These are phyloP conservation scores for Talaromyces stipitatus DNA, from an alignment of 495 filamentous ascomycete species.

Conservation along the genomic window DNA sequence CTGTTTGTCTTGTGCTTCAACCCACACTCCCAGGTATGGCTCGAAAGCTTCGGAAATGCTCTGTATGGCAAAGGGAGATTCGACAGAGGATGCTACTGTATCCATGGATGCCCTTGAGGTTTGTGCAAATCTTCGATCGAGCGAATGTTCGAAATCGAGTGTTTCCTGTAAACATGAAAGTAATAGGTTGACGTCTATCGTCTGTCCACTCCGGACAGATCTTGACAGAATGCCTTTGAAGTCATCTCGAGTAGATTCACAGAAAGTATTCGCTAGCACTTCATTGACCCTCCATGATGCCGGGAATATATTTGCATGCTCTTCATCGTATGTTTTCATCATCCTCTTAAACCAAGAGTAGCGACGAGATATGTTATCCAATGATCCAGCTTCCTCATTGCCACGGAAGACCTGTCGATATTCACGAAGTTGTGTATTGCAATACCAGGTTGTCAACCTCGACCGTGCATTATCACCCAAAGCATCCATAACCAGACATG, in stretches of 20 bases:
- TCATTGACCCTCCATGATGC: conserved; percentile 84
- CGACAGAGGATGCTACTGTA: conserved; percentile 75
- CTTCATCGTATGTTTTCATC: conserved; percentile 92
- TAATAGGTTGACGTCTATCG: conserved; percentile 84
- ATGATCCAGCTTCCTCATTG: conserved; percentile 91
- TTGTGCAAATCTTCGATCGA: conserved; percentile 76
- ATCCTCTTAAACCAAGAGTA: conserved; percentile 97
- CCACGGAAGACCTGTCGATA: conserved; percentile 93
- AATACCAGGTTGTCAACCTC: conserved; percentile 89
- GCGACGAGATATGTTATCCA: conserved; percentile 92
- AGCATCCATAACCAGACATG: conserved; percentile 90
- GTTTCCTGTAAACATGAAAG: conserved; percentile 94
- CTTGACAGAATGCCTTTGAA: conserved; percentile 87
- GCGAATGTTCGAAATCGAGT: conserved; percentile 88
- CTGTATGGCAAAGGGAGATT: conserved; percentile 76
- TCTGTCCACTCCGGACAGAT: conserved; percentile 78
- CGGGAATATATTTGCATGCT: conserved; percentile 86
- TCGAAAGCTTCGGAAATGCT: conserved; percentile 96
- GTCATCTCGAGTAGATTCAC: conserved; percentile 90
- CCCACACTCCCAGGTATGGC: conserved; percentile 93
- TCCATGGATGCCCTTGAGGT: conserved; percentile 84
- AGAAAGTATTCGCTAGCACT: conserved; percentile 84
- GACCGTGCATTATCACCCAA: conserved; percentile 82
- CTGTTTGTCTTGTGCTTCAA: conserved; percentile 90
- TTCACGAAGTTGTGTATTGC: conserved; percentile 92